These are phyloP conservation scores for Picea sitchensis DNA, from an alignment of 75 land plant genomes.

Conservation along the genomic window DNA sequence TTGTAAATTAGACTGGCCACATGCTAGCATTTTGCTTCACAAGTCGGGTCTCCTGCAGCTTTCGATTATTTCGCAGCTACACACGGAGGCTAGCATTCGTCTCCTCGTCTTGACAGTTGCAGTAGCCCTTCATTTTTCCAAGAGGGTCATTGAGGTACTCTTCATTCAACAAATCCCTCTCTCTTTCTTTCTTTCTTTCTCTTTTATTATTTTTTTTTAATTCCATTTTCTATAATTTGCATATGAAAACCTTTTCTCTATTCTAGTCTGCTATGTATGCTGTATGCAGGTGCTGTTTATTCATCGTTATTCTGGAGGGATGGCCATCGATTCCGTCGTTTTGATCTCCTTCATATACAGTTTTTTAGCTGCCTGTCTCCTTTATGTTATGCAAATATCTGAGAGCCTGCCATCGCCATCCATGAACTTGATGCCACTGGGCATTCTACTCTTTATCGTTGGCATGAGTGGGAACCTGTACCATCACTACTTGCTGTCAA, in stretches of 20 bases:
- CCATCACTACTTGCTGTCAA: conserved; percentile 68
- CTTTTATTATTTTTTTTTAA: too few relatives aligned
- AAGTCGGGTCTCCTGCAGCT: conserved; percentile 6
- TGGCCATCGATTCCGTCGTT: conserved; percentile 20
- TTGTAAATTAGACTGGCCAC: conserved; percentile 4
- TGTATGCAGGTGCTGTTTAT: conserved; percentile 36
- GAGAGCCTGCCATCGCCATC: background rate
- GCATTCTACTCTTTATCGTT: conserved; percentile 29
- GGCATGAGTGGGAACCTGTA: conserved; percentile 76
- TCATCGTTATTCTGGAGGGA: conserved; percentile 55
- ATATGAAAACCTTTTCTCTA: too few relatives aligned
- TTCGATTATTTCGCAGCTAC: background rate
- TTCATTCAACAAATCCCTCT: too few relatives aligned
- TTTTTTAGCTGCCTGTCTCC: conserved; percentile 1
- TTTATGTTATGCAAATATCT: conserved; percentile 39
- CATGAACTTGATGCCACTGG: too few relatives aligned
- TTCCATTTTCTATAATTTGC: too few relatives aligned
- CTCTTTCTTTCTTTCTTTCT: too few relatives aligned
- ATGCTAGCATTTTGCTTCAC: background rate
- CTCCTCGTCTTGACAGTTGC: background rate
- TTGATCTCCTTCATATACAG: conserved; percentile 30
- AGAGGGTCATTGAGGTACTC: conserved; percentile 25
- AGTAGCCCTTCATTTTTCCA: conserved; percentile 2
- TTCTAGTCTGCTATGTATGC: too few relatives aligned
- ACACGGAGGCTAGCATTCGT: background rate